Conservation (phyloP, 2,329 filamentous ascomycete genomes). For the Diaporthe velutina region DNA sequence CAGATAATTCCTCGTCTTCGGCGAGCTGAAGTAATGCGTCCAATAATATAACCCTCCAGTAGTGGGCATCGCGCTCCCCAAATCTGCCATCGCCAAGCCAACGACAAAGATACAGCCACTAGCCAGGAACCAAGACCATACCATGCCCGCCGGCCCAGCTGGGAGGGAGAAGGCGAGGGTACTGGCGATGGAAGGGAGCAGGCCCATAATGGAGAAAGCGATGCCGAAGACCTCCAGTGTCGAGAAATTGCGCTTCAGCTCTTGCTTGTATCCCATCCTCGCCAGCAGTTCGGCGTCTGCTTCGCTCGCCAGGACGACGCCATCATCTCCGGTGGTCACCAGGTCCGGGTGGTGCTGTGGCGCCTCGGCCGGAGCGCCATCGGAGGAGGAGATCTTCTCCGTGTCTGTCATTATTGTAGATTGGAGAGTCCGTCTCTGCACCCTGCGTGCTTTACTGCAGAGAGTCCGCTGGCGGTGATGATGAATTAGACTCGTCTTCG, state of each 20-base stretch:
- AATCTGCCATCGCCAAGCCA: constrained; percentile 69
- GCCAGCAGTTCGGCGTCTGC: constrained; percentile 39
- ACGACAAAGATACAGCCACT: constrained; percentile 70
- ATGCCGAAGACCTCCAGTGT: constrained; percentile 74
- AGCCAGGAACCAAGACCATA: constrained; percentile 73
- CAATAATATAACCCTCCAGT: constrained; percentile 61
- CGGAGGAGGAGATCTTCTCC: constrained; percentile 28
- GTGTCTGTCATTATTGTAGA: constrained; percentile 29
- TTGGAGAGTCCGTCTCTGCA: neutral
- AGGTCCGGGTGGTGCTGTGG: constrained; percentile 38
- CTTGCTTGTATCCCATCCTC: constrained; percentile 61
- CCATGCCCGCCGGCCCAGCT: constrained; percentile 71
- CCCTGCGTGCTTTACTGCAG: neutral
- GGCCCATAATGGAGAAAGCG: constrained; percentile 71
- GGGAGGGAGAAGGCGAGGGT: constrained; percentile 71
- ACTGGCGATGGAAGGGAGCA: constrained; percentile 71
- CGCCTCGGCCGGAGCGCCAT: constrained; percentile 39
- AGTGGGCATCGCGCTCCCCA: constrained; percentile 69
- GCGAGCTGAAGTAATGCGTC: constrained; percentile 66
- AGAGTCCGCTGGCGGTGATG: neutral
- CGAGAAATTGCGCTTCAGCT: constrained; percentile 71
- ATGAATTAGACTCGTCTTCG: neutral
- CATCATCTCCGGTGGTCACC: constrained; percentile 39
- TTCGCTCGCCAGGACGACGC: constrained; percentile 43
- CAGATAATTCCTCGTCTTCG: constrained; percentile 67